Base-by-base conservation (phyloP, 768 basidiomycete species). In the Mycena floridula region DNA sequence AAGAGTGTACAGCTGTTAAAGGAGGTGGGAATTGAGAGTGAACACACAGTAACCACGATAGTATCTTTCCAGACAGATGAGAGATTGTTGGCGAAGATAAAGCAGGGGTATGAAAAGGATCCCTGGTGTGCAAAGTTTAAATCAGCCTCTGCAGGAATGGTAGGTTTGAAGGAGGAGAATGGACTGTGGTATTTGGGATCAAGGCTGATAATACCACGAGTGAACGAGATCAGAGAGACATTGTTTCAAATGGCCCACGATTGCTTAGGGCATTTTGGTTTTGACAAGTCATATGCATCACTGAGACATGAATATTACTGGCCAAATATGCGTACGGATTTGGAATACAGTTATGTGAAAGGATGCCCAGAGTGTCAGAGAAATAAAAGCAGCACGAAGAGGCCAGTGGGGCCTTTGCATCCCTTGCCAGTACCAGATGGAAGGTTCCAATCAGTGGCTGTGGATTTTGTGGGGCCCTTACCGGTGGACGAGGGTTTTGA, bases 341-440 rank as follows among this genome's bases (percentile, higher is more conserved):
- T 64, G 0, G 57, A 56, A 22, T 20, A 43, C 0, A 28, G 49
- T 4, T 72, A 73, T 43, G 52, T 73, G 4, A 61, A 59, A 0
- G 44, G 51, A 0, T 65, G 67, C 41, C n/a, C 39, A 0, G 54
- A 60, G 0, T 75, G 72, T 37, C 64, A 68, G 26, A 40, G 56
- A 0, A 65, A 71, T 51, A 73, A 75, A 48, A 0, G 23, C 28
- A 0, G 67, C 64, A n/a, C n/a, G n/a, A n/a, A n/a, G n/a, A n/a
- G n/a, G n/a, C n/a, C n/a, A n/a, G 0, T 40, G 53, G 55, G 59
- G 3, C 59, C 62, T 0, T 43, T 68, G 0, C 61, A 65, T 36
- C 57, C 57, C 0, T 25, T 55, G 0, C 50, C 54, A 0, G 41
- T 60, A 2, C 50, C 51, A 1, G 51, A 55, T 16, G 28, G 28